Conservation (phyloP, 2,329 filamentous ascomycete genomes). For the Parastagonospora avenae region DNA sequence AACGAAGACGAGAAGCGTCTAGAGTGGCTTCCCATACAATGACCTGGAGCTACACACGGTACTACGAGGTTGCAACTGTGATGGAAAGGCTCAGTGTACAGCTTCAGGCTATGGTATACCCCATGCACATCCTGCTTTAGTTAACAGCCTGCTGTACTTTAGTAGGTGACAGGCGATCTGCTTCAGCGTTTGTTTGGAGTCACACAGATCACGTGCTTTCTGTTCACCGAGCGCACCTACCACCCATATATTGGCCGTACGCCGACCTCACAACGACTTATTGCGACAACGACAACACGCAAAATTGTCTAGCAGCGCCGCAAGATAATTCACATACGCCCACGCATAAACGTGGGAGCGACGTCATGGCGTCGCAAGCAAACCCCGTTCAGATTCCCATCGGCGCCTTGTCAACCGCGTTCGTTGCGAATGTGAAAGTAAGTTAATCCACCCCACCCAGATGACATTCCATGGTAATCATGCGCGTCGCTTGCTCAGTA, state of each 20-base stretch:
- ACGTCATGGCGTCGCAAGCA: neutral
- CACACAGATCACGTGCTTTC: slow-evolving; percentile 11
- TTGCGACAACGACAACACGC: no score
- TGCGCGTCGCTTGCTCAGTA: neutral
- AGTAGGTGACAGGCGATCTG: neutral
- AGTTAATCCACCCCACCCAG: neutral
- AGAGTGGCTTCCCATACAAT: no score
- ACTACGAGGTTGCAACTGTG: no score
- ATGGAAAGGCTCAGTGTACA: no score
- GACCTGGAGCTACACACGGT: no score
- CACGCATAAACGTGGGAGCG: no score
- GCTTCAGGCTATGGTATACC: no score
- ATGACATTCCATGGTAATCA: neutral
- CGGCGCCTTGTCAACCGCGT: neutral
- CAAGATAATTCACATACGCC: no score
- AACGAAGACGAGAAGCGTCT: no score
- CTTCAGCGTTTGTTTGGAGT: neutral
- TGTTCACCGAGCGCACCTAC: slow-evolving; percentile 6
- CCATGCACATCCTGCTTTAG: no score
- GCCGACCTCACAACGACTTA: neutral
- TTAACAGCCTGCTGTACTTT: neutral
- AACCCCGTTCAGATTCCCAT: neutral
- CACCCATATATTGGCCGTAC: neutral
- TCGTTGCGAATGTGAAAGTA: slow-evolving; percentile 5
- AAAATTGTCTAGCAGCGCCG: no score